These are phyloP conservation scores for Funneliformis geosporum DNA, from an alignment of 192 early-diverging fungal species.

Conservation along the genomic window DNA sequence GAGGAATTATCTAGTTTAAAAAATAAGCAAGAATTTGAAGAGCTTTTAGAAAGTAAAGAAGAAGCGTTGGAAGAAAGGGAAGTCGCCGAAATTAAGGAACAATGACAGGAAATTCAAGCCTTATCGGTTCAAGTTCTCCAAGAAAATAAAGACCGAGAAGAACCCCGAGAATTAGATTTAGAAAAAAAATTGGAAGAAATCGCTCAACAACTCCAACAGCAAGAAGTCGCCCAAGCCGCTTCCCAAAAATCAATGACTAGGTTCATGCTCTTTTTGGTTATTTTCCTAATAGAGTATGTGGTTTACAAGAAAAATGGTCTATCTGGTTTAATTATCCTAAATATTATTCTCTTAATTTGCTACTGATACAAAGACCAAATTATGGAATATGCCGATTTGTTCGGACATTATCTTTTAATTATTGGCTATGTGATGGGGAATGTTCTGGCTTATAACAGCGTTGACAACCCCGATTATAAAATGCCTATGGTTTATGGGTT, in stretches of 20 bases:
- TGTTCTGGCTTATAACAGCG: background rate
- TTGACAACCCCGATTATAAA: background rate
- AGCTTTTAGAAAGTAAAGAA: too few species aligned
- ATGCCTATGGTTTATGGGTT: background rate
- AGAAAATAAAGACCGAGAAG: background rate
- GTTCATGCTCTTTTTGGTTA: conserved; percentile 1
- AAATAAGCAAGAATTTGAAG: background rate
- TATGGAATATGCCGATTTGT: background rate
- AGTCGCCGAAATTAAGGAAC: too few species aligned
- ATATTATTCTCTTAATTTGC: background rate
- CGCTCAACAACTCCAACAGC: background rate
- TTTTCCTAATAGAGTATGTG: conserved; percentile 19
- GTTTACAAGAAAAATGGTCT: conserved; percentile 25
- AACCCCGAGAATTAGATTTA: background rate
- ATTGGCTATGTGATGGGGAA: conserved; percentile 1
- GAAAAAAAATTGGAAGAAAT: conserved; percentile 16
- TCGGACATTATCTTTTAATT: background rate
- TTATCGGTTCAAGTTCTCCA: background rate
- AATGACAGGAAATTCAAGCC: background rate
- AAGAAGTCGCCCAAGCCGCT: background rate
- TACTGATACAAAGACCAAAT: background rate
- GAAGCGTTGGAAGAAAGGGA: background rate
- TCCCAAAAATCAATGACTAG: background rate
- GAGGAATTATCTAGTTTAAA: background rate
- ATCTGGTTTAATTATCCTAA: background rate